phyloP scores from a whole-genome alignment of 2,329 filamentous ascomycete genomes.

The Plenodomus tracheiphilus region DNA sequence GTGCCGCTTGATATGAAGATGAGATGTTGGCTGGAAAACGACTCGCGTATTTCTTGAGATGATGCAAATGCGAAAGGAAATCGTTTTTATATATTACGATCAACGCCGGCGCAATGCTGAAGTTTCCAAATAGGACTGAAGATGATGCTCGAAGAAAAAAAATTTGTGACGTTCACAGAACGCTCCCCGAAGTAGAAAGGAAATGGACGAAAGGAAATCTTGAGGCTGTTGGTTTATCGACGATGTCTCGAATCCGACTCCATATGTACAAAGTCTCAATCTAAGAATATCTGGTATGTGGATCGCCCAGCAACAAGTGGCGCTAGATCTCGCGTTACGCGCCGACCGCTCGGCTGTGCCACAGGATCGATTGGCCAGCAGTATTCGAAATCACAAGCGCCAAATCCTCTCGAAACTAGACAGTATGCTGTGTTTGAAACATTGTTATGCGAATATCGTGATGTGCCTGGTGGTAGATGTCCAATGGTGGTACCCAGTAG shows the following conservation, averaged over 20 bases:
- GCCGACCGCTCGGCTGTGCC: conserved; percentile 19
- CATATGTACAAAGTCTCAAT: conserved; percentile 9
- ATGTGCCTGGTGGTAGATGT: background rate
- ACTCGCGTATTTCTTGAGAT: too few species aligned
- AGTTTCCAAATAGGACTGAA: conserved; percentile 3
- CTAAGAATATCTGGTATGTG: conserved; percentile 16
- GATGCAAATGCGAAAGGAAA: background rate
- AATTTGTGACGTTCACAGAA: conserved; percentile 19
- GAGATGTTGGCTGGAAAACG: too few species aligned
- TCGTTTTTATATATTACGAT: background rate
- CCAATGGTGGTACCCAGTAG: conserved; percentile 4
- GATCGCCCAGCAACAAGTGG: background rate
- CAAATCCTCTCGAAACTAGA: conserved; percentile 15
- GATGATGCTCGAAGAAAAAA: conserved; percentile 1
- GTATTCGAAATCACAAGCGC: conserved; percentile 11
- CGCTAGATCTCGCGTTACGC: conserved; percentile 24
- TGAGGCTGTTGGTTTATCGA: conserved; percentile 5
- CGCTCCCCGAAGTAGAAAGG: conserved; percentile 7
- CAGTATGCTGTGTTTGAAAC: conserved; percentile 17
- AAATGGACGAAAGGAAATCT: conserved; percentile 9
- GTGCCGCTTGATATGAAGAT: too few species aligned
- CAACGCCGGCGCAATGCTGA: conserved; percentile 8
- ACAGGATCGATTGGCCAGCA: conserved; percentile 20
- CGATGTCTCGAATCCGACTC: conserved; percentile 1
- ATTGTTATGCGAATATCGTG: conserved; percentile 4